Conservation (phyloP, 208 protist genomes). For the Giardia muris region DNA sequence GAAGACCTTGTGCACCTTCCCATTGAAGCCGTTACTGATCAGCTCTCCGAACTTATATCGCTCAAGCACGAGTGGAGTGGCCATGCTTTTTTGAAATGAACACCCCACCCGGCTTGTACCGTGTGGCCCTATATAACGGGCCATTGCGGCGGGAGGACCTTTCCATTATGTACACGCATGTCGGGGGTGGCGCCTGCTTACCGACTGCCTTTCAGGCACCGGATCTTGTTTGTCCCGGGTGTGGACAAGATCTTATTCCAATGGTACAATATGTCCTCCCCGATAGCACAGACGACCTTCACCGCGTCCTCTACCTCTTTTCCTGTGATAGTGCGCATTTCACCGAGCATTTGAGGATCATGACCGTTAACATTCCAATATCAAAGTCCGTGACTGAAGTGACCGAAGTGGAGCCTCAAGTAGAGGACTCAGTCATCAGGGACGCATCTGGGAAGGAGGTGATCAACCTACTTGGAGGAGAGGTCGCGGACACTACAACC, state of each 20-base stretch:
- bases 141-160: neutral
- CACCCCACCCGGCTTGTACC: neutral
- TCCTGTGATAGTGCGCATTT: neutral
- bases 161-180: neutral
- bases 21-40: slow-evolving; percentile 20
- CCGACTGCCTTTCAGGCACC: neutral
- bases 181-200: neutral
- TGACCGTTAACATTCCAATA: slow-evolving; percentile 3
- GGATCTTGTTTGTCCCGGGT: neutral
- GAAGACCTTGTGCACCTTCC: slow-evolving; percentile 17
- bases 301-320: neutral
- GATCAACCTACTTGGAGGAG: neutral
- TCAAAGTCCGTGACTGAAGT: no score
- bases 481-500: neutral
- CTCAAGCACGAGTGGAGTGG: neutral
- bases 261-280: neutral
- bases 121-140: neutral
- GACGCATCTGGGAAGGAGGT: neutral
- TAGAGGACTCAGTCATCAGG: no score
- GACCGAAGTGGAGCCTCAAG: no score
- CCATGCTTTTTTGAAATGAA: neutral
- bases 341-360: neutral
- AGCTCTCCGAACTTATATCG: neutral
- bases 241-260: neutral
- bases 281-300: neutral